Evolutionary conservation across 495 filamentous ascomycete genomes (phyloP).

Genomic region (Daldinia caldariorum): DNA sequence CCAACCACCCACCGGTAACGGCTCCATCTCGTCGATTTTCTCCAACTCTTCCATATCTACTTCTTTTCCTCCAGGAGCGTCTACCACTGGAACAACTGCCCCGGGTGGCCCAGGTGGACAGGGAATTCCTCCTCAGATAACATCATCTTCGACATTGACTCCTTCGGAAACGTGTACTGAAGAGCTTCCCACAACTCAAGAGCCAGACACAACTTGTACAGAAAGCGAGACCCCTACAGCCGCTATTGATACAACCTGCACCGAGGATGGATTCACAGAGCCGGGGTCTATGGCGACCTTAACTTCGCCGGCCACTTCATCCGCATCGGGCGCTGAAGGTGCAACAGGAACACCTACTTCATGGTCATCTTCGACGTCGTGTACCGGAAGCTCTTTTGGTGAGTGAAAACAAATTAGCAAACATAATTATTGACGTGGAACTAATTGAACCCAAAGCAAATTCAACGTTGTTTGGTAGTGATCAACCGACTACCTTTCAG

Average conservation of each 20-base stretch:
- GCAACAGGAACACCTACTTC: slow-evolving; percentile 7
- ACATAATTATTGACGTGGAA: not conserved
- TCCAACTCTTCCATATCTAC: slow-evolving; percentile 32
- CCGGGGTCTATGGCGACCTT: slow-evolving; percentile 32
- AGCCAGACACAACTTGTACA: slow-evolving; percentile 44
- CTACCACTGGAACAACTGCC: slow-evolving; percentile 8
- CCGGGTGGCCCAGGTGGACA: slow-evolving; percentile 20
- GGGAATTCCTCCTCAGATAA: slow-evolving; percentile 20
- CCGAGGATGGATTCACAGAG: slow-evolving; percentile 39
- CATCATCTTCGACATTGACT: slow-evolving; percentile 11
- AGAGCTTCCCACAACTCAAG: slow-evolving; percentile 27
- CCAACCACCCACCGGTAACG: not conserved
- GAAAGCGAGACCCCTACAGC: slow-evolving; percentile 36
- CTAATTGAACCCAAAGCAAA: slow-evolving; percentile 23
- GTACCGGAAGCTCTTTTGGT: slow-evolving; percentile 18
- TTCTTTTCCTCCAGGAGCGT: slow-evolving; percentile 3
- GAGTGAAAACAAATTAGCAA: not conserved
- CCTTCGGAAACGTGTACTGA: slow-evolving; percentile 36
- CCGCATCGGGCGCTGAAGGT: slow-evolving; percentile 22
- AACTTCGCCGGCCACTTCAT: slow-evolving; percentile 21
- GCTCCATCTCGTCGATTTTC: slow-evolving; percentile 27
- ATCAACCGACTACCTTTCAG: slow-evolving; percentile 42
- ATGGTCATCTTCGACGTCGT: slow-evolving; percentile 6
- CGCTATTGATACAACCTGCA: slow-evolving; percentile 43
- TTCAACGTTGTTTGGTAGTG: slow-evolving; percentile 13